phyloP scores from a whole-genome alignment of 163 green algal genomes.

The Chloroidium sp. region DNA sequence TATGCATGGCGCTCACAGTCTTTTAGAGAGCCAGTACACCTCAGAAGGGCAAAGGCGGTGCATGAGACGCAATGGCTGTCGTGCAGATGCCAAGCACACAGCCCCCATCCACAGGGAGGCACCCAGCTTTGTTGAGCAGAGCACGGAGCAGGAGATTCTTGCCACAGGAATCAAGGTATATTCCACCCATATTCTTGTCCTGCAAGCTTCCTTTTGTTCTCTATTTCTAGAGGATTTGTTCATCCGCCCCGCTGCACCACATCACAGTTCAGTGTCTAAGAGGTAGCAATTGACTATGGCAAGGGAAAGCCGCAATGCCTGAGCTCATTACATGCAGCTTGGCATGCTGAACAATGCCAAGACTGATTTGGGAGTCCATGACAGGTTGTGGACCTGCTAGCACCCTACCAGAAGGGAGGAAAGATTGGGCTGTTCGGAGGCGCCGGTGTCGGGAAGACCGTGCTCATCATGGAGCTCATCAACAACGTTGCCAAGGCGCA shows the following conservation, averaged over 20 bases:
- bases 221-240: background rate
- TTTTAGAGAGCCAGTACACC: too few species aligned
- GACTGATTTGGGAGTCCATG: too few species aligned
- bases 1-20: too few species aligned
- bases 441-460: slow-evolving; percentile 98
- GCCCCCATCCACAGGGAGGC: slow-evolving; percentile 96
- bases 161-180: slow-evolving; percentile 98
- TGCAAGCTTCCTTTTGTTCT: too few species aligned
- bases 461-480: slow-evolving; percentile 99
- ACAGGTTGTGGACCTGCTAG: slow-evolving; percentile 97
- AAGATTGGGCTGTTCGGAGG: slow-evolving; percentile 99
- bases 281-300: background rate
- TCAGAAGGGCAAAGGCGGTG: too few species aligned
- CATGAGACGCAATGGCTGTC: background rate
- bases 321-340: background rate
- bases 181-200: background rate
- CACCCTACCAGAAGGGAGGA: slow-evolving; percentile 95
- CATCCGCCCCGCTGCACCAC: background rate
- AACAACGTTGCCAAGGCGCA: slow-evolving; percentile 99
- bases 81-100: slow-evolving; percentile 62
- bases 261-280: background rate
- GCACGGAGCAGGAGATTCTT: slow-evolving; percentile 95
- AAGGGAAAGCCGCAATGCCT: background rate
- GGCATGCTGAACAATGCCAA: background rate
- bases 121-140: slow-evolving; percentile 90